Evolutionary conservation across 352 stramenopile genomes (phyloP).

Genomic region (Sclerospora graminicola): DNA sequence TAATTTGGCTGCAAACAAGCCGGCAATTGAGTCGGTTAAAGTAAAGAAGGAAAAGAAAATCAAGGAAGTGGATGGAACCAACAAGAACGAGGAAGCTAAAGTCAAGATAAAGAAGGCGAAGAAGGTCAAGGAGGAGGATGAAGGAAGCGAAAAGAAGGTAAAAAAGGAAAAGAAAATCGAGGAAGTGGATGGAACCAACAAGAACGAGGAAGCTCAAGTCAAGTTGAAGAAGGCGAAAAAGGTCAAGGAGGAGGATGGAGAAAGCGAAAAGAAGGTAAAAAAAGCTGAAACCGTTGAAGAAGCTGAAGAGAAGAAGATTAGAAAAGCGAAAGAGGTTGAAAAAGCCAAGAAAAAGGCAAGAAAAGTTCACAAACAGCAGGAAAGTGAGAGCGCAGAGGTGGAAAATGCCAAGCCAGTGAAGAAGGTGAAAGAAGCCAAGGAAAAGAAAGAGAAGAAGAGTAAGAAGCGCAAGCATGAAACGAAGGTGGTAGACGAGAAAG

Average conservation of each 20-base stretch:
- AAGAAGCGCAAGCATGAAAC: conserved; percentile 30
- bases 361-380: conserved; percentile 4
- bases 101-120: background rate
- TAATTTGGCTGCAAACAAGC: conserved; percentile 6
- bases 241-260: background rate
- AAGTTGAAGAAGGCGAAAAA: background rate
- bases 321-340: conserved; percentile 1
- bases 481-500: conserved; percentile 17
- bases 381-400: conserved; percentile 14
- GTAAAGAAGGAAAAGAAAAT: conserved; percentile 21
- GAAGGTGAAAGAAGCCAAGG: conserved; percentile 1
- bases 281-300: background rate
- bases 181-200: background rate
- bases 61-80: background rate
- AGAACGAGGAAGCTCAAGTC: background rate
- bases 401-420: too few species aligned
- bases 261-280: background rate
- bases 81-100: background rate
- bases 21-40: conserved; percentile 6
- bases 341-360: conserved; percentile 5
- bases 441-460: conserved; percentile 20
- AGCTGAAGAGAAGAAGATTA: background rate
- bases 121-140: background rate
- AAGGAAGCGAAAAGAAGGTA: conserved; percentile 4
- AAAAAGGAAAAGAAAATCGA: conserved; percentile 20